These are phyloP conservation scores for Aegle marmelos DNA, from an alignment of 345 rosid genomes.

Conservation along the genomic window DNA sequence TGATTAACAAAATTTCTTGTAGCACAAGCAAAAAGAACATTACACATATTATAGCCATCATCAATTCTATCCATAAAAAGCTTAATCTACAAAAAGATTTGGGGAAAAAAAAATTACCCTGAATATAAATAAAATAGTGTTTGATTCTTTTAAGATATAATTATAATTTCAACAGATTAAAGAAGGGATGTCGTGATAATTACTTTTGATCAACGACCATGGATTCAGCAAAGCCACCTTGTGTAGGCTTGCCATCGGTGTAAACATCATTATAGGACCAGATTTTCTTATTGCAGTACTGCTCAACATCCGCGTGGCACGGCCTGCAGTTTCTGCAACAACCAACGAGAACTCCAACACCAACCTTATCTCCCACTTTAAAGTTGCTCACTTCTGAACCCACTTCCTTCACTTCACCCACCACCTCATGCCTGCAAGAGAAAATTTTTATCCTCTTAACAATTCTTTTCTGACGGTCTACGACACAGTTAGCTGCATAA, in stretches of 20 bases:
- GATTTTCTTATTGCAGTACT: slow-evolving; percentile 55
- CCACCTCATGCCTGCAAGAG: slow-evolving; percentile 63
- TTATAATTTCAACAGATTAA: not conserved
- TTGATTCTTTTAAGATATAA: not conserved
- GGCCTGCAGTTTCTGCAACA: slow-evolving; percentile 50
- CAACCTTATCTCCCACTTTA: slow-evolving; percentile 49
- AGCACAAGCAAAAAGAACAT: not conserved
- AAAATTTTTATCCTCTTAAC: not conserved
- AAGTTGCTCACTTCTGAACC: slow-evolving; percentile 56
- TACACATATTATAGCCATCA: not conserved
- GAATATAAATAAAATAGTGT: not conserved
- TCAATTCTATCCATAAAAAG: not conserved
- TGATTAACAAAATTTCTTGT: not conserved
- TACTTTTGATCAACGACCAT: slow-evolving; percentile 64
- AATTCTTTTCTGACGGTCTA: not conserved
- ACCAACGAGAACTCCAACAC: slow-evolving; percentile 59
- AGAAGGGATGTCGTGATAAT: not conserved
- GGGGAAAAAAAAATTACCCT: too few relatives aligned
- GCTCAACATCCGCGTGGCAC: slow-evolving; percentile 54
- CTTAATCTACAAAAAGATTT: too few relatives aligned
- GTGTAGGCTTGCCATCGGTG: slow-evolving; percentile 49
- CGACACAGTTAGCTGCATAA: too few relatives aligned
- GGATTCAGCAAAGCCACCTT: slow-evolving; percentile 53
- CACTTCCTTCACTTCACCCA: slow-evolving; percentile 69
- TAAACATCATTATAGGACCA: slow-evolving; percentile 53